Percentiles rank a stretch among this genome's conserved stretches.
Evolutionary conservation across 2,329 filamentous ascomycete species (phyloP).

Genomic region (Didymella glomerata): DNA sequence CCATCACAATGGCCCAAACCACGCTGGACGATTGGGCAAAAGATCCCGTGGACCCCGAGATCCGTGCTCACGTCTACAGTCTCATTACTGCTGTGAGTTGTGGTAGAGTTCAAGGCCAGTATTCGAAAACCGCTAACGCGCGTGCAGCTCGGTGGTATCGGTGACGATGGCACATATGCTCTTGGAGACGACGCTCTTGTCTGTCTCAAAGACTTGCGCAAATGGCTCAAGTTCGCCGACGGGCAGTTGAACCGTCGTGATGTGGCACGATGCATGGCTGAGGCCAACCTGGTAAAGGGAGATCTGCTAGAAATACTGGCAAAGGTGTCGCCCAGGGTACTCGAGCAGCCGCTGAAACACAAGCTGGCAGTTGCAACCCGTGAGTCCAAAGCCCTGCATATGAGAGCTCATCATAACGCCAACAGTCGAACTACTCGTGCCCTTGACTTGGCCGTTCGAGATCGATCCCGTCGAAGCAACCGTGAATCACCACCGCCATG

Average conservation of each 20-base stretch:
- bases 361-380: conserved; percentile 82
- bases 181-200: conserved; percentile 93
- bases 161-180: conserved; percentile 82
- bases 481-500: conserved; percentile 89
- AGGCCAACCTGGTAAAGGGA: conserved; percentile 89
- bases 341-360: conserved; percentile 77
- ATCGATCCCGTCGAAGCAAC: conserved; percentile 82
- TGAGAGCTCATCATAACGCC: conserved; percentile 27
- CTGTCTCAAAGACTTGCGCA: conserved; percentile 89
- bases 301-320: conserved; percentile 91
- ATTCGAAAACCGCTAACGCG: conserved; percentile 22
- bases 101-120: neutral
- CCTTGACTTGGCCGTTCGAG: conserved; percentile 93
- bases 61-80: conserved; percentile 91
- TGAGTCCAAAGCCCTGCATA: conserved; percentile 32
- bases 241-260: conserved; percentile 94
- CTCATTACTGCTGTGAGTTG: conserved; percentile 84
- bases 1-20: conserved; percentile 48
- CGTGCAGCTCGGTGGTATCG: conserved; percentile 82
- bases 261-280: conserved; percentile 88
- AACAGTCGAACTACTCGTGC: conserved; percentile 83
- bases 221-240: conserved; percentile 95
- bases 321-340: conserved; percentile 73
- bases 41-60: conserved; percentile 79
- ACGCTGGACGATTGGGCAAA: conserved; percentile 57